A percentile compares a stretch with the other conserved stretches of the same genome.
These are phyloP conservation scores for Chondrus crispus DNA, from an alignment of 23 red algal genomes.

Conservation along the genomic window DNA sequence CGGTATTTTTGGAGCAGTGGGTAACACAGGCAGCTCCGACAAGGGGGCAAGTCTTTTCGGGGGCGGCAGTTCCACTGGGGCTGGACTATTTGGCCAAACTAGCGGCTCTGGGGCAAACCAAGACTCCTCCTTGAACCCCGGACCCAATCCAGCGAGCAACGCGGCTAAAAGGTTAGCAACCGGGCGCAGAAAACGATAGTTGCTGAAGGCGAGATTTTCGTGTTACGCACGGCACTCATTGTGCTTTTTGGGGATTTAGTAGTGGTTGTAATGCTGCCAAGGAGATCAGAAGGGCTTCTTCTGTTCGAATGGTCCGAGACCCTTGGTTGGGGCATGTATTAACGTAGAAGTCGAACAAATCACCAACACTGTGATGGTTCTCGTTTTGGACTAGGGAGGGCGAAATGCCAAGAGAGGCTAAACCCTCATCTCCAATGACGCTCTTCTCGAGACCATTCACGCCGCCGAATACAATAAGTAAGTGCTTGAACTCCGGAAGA, in stretches of 20 bases:
- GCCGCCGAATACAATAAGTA: conserved; percentile 91
- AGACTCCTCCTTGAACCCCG: too few relatives aligned
- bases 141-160: too few relatives aligned
- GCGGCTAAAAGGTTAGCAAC: too few relatives aligned
- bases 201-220: too few relatives aligned
- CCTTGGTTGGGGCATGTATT: conserved; percentile 95
- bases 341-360: conserved; percentile 96
- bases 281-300: conserved; percentile 93
- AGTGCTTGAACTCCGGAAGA: conserved; percentile 55
- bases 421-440: conserved; percentile 38
- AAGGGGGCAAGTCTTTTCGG: too few relatives aligned
- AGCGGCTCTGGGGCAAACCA: too few relatives aligned
- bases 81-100: too few relatives aligned
- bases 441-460: conserved; percentile 76
- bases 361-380: neutral
- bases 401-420: conserved; percentile 40
- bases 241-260: neutral
- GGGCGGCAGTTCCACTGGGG: too few relatives aligned
- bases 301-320: conserved; percentile 89
- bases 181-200: too few relatives aligned
- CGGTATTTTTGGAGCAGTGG: too few relatives aligned
- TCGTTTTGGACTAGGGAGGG: neutral
- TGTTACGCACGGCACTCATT: too few relatives aligned
- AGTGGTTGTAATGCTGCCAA: conserved; percentile 68
- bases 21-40: too few relatives aligned